A percentile compares a stretch with the other conserved stretches of the same genome.
Conservation (phyloP, 1,139 yeast genomes). For the Debaryomyces udenii region DNA sequence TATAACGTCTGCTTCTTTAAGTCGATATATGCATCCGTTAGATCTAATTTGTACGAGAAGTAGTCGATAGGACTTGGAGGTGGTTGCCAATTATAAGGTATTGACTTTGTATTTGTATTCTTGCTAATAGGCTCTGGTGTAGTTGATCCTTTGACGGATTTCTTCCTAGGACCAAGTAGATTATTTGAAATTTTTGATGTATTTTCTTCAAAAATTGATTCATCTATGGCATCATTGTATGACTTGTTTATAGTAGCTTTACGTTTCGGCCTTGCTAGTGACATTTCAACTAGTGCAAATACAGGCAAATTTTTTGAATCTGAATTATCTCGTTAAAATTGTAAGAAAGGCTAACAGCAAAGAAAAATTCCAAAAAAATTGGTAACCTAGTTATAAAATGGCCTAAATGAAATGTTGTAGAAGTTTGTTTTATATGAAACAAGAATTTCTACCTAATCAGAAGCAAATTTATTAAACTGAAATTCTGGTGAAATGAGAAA, state of each 20-base stretch:
- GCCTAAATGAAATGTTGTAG: too few relatives aligned
- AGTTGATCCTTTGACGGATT: conserved; percentile 1
- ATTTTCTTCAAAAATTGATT: conserved; percentile 33
- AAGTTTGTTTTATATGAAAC: neutral
- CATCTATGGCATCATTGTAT: conserved; percentile 43
- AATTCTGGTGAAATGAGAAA: conserved; percentile 2
- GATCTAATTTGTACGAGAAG: conserved; percentile 40
- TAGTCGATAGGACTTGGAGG: conserved; percentile 31
- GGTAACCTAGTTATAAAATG: too few relatives aligned
- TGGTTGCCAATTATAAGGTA: conserved; percentile 49
- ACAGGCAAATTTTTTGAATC: neutral
- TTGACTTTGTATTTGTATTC: conserved; percentile 10
- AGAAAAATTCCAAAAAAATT: too few relatives aligned
- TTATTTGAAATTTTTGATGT: conserved; percentile 4
- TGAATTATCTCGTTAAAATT: neutral
- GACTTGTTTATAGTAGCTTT: conserved; percentile 50
- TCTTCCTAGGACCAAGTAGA: conserved; percentile 8
- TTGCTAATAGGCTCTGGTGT: conserved; percentile 2
- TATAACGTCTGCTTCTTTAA: conserved; percentile 31
- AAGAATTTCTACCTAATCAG: neutral
- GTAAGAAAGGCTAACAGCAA: neutral
- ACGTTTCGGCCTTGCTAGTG: conserved; percentile 43
- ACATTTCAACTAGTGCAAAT: conserved; percentile 17
- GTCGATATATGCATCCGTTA: conserved; percentile 41
- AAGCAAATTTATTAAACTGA: neutral